These are phyloP conservation scores for Melastoma malabathricum DNA, from an alignment of 345 rosid species.

Conservation along the genomic window DNA sequence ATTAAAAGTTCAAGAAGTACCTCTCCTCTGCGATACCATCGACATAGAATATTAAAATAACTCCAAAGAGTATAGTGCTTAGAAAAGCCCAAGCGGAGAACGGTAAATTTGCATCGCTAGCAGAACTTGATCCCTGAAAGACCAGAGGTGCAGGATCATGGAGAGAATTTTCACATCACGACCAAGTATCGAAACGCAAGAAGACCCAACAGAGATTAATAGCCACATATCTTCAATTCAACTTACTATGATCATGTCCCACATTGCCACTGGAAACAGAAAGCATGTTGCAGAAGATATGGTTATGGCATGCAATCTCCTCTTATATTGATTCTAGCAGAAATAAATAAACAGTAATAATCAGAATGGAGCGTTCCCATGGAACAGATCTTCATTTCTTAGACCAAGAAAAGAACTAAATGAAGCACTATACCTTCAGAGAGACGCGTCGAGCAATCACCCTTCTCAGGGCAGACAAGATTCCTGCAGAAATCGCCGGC, in stretches of 20 bases:
- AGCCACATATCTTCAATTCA: not conserved
- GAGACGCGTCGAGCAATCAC: constrained; percentile 93
- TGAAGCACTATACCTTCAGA: constrained; percentile 35
- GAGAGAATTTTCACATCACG: no score
- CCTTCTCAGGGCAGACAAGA: constrained; percentile 84
- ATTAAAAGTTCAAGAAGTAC: constrained; percentile 19
- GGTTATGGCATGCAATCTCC: constrained; percentile 82
- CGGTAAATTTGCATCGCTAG: constrained; percentile 33
- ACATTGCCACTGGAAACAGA: constrained; percentile 94
- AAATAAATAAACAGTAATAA: not conserved
- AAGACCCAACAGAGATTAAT: not conserved
- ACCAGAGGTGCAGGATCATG: not conserved
- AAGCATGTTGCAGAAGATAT: constrained; percentile 82
- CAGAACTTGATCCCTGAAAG: constrained; percentile 65
- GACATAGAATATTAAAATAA: constrained; percentile 73
- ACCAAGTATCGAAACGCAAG: not conserved
- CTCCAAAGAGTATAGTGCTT: constrained; percentile 67
- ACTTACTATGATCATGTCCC: constrained; percentile 90
- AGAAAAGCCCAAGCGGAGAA: constrained; percentile 87
- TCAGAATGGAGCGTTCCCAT: not conserved
- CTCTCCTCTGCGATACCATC: constrained; percentile 94
- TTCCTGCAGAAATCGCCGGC: constrained; percentile 82
- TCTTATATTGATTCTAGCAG: constrained; percentile 72
- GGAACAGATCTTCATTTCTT: no score
- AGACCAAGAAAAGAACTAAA: not conserved